Evolutionary conservation across 352 stramenopile species (phyloP), one percentile per base, ranked within the genome.

Genomic region (Aphanomyces stellatus): DNA sequence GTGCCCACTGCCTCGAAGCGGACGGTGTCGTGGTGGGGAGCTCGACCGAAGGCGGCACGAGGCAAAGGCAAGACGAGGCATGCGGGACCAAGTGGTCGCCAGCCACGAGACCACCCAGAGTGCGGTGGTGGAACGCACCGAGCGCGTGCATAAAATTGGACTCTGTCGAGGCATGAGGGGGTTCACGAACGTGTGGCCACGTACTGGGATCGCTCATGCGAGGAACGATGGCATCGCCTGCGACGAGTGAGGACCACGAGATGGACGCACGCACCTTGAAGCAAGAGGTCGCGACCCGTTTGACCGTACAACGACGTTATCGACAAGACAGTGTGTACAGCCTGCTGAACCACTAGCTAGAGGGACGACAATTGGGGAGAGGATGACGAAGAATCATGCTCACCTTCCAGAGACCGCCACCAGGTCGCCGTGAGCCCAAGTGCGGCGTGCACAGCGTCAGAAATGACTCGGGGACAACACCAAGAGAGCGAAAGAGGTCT

Each of bases 381-480:
- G 10, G 53, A 67, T 60, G 42, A n/a, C 3, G 4, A 6, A 30
- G 34, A n/a, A n/a, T 19, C 0, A 41, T 33, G 33, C 55, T 31
- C 37, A 91, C 82, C 78, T 90, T 89, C 7, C 74, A 82, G 2
- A 83, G 87, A 24, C 74, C 65, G 30, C 80, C 80, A 49, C 78
- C 81, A 15, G 82, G 79, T n/a, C 81, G 73, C 19, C 82, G 80
- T 13, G 80, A 90, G 51, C 85, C 85, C 24, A 93, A 73, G 57
- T 93, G 85, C 15, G 85, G 85, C 49, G 85, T 91, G 66, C 81
- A 93, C 31, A 93, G 77, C 28, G 85, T 91, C 15, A 88, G 73
- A 48, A 93, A 93, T 60, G 85, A 87, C 33, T 87, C 73, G 62
- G 85, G 90, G 22, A 84, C 69, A 37, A 91, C 74, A 71, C 82